Evolutionary conservation across 2,329 filamentous ascomycete genomes (phyloP), one percentile per base, ranked within the genome.

Genomic region (Colletotrichum aenigma): DNA sequence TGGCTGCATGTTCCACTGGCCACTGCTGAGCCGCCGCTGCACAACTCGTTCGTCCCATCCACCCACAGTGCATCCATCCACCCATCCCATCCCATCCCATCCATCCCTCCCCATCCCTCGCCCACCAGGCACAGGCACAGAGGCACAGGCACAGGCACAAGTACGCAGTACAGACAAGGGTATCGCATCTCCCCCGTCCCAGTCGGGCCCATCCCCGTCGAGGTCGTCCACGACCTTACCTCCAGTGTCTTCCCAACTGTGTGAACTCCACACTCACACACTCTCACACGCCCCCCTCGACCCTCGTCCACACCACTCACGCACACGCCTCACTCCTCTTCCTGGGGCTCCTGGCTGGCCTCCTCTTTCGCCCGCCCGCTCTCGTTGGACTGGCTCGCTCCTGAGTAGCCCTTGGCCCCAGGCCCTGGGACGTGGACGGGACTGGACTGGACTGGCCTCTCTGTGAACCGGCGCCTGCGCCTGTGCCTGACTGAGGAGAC

Each of bases 1-100:
- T 30, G 24, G 18, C 56, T 43, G 52, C 67, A 61, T 69, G 71
- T 56, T 21, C 68, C 32, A 72, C 72, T 71, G 48, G 67, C 60
- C 18, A 5, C 38, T 71, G 36, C 60, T 74, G 66, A 74, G 71
- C 71, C 67, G 71, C 66, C 56, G 71, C 66, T 74, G 58, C 58
- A 71, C 52, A 71, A 26, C 32, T 38, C 48, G 30, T 56, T 48
- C 61, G 38, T 66, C 61, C n/a, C 66, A 43, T 38, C 36, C 36
- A 38, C 16, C 36, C 36, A 38, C 36, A 18, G 36, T 38, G 16
- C 36, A 18, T 38, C 36, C 36, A 38, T 24, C 66, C 66, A 36
- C 6, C 65, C 56, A 34, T 34, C 65, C 56, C 52, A 30, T 34
- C 26, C 48, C 30, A 34, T 58, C 24, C 26, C 26, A 28, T 28